Evolutionary conservation across 1,284 basidiomycete genomes (phyloP).

Genomic region (Peniophora sp.): DNA sequence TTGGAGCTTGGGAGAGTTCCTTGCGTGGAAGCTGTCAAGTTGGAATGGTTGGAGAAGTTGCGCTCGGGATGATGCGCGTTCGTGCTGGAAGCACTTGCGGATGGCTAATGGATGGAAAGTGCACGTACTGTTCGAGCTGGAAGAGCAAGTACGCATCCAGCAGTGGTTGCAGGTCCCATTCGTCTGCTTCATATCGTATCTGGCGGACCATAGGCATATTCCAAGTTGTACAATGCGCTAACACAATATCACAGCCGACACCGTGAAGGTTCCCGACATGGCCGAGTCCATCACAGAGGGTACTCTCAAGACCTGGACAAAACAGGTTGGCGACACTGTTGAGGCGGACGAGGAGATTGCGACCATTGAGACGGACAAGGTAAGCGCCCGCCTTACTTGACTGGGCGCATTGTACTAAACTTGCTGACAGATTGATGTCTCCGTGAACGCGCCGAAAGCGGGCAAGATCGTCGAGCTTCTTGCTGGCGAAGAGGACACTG

Average conservation of each 20-base stretch:
- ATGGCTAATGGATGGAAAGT: neutral
- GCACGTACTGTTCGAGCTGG: conserved; percentile 2
- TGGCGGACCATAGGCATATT: conserved; percentile 3
- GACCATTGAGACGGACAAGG: conserved; percentile 99
- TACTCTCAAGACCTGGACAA: conserved; percentile 92
- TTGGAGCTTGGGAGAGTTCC: neutral
- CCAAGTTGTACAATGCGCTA: too few relatives aligned
- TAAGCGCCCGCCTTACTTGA: conserved; percentile 21
- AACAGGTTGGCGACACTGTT: conserved; percentile 90
- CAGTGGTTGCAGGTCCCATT: neutral
- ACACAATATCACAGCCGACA: conserved; percentile 48
- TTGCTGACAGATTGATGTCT: conserved; percentile 80
- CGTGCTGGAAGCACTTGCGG: too few relatives aligned
- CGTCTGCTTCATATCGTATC: conserved; percentile 1
- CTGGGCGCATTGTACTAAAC: neutral
- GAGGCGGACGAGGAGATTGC: conserved; percentile 93
- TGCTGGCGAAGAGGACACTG: conserved; percentile 90
- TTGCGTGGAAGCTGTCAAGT: neutral
- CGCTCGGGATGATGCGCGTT: too few relatives aligned
- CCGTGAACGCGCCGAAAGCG: conserved; percentile 88
- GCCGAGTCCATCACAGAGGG: conserved; percentile 98
- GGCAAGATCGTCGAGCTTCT: conserved; percentile 87
- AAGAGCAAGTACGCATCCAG: neutral
- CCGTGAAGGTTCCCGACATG: conserved; percentile 97
- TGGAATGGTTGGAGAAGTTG: neutral